Base-by-base conservation (phyloP, 192 early-diverging fungal genomes). In the Chytriomyces hyalinus region DNA sequence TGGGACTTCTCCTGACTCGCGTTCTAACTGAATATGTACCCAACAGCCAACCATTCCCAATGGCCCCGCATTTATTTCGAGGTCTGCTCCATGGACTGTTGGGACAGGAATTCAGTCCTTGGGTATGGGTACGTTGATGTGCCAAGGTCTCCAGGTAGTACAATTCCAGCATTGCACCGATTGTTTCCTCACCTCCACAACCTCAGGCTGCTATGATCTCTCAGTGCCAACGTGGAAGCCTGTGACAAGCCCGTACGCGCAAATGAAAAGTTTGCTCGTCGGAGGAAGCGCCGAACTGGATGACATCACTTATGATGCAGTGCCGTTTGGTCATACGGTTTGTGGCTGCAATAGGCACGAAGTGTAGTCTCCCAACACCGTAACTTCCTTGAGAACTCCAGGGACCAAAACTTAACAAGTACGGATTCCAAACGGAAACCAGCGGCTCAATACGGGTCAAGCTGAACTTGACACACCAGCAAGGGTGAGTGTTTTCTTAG, bases 101-200 rank as follows among this genome's bases (percentile, higher is more conserved):
- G 85, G 85, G 78, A 78, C 47, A 15, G 85, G 36, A 73, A 80
- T 61, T 6, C 65, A 10, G 74, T 82, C 9, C 51, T 76, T 9
- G 85, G 85, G 24, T 86, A 86, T 64, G 84, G 81, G 15, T 81
- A 73, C 62, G 28, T 78, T 6, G 65, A 78, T 43, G 51, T 86
- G 6, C 85, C 85, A 9, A 51, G 51, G 62, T 43, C 28, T 28
- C 65, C 80, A 20, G 84, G 84, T 81, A 76, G 36, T 36, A 36
- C 36, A 36, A 57, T 13, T 57, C 4, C 13, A 13, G 5, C 53
- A 20, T 57, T 13, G 53, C 53, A 0, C 53, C 36, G 36, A 36
- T 36, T 36, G 1, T 1, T 36, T 36, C 36, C 36, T 36, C 36
- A 36, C 36, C 36, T 36, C 36, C 36, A 36, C 36, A 36, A 36